These are phyloP conservation scores for Fusarium illudens DNA, from an alignment of 2,329 filamentous ascomycete species.

Conservation along the genomic window DNA sequence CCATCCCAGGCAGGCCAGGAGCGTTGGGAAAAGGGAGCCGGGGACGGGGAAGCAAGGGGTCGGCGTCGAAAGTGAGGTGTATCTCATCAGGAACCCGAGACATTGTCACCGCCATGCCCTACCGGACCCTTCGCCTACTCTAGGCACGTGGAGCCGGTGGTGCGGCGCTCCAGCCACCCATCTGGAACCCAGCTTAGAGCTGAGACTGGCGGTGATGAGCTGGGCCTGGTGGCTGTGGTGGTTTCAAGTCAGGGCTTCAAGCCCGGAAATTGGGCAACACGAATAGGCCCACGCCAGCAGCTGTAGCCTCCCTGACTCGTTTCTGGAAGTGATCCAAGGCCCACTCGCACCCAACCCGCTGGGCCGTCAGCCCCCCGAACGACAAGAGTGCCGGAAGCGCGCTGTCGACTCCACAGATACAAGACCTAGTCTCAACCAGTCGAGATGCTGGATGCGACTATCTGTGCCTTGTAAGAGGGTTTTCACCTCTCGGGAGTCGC, in stretches of 20 bases:
- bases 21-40: conserved; percentile 20
- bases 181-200: conserved; percentile 27
- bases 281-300: conserved; percentile 27
- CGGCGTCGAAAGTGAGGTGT: conserved; percentile 12
- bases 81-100: conserved; percentile 42
- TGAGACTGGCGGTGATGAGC: conserved; percentile 41
- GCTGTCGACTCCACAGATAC: conserved; percentile 43
- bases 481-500: conserved; percentile 23
- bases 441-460: conserved; percentile 22
- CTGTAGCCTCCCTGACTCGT: conserved; percentile 36
- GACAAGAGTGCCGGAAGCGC: conserved; percentile 44
- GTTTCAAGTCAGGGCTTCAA: conserved; percentile 38
- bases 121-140: conserved; percentile 34
- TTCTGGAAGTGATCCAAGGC: conserved; percentile 29
- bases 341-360: conserved; percentile 42
- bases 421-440: conserved; percentile 29
- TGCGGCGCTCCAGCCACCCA: conserved; percentile 35
- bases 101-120: conserved; percentile 41
- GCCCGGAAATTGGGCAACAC: conserved; percentile 32
- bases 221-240: conserved; percentile 24
- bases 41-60: conserved; percentile 21
- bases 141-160: conserved; percentile 35
- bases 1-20: conserved; percentile 31
- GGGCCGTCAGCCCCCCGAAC: conserved; percentile 41
- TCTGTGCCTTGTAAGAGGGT: neutral